A percentile compares a stretch with the other conserved stretches of the same genome.
Evolutionary conservation across 1,139 yeast species (phyloP).

Genomic region (Yamadazyma siamensis): DNA sequence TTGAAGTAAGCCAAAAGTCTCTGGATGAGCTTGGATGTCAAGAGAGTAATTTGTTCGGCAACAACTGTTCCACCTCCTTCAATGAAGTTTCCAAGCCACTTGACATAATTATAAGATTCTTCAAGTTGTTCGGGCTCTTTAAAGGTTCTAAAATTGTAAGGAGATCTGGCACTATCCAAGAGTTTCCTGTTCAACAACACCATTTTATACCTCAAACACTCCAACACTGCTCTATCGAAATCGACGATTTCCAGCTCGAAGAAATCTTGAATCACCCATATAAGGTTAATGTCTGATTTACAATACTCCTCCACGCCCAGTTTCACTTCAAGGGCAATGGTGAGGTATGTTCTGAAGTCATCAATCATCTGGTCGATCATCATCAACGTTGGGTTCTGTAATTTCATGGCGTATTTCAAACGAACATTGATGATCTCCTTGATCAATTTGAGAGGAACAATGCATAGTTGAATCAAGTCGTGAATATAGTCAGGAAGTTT

Average conservation of each 20-base stretch:
- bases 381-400: constrained; percentile 88
- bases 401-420: constrained; percentile 71
- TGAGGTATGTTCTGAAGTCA: constrained; percentile 75
- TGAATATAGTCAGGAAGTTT: constrained; percentile 77
- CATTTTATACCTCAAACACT: constrained; percentile 72
- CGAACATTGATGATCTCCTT: constrained; percentile 78
- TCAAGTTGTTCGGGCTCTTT: constrained; percentile 90
- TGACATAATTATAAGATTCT: constrained; percentile 72
- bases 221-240: constrained; percentile 70
- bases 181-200: constrained; percentile 71
- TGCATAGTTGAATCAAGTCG: constrained; percentile 61
- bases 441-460: constrained; percentile 76
- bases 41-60: constrained; percentile 68
- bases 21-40: constrained; percentile 65
- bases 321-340: constrained; percentile 73
- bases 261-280: constrained; percentile 72
- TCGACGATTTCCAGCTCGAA: constrained; percentile 54
- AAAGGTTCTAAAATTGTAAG: constrained; percentile 70
- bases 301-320: constrained; percentile 64
- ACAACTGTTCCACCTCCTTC: constrained; percentile 85
- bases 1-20: constrained; percentile 70
- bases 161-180: constrained; percentile 68
- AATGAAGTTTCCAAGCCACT: constrained; percentile 66
- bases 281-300: constrained; percentile 55
- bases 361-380: constrained; percentile 94